Evolutionary conservation across 345 rosid species (phyloP).

Genomic region (Populus nigra): DNA sequence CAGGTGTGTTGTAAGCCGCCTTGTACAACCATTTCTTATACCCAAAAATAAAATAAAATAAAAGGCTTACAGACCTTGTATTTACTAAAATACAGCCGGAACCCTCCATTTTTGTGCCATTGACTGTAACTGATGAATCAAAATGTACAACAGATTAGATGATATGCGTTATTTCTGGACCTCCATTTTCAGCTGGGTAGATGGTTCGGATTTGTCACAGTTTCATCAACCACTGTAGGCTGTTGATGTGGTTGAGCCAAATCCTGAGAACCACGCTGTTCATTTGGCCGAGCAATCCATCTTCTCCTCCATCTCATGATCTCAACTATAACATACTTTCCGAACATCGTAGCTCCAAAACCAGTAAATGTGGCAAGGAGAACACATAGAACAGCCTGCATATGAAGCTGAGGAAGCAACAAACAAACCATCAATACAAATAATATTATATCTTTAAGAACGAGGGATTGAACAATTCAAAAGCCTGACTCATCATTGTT

Average conservation of each 20-base stretch:
- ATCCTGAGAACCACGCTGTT: conserved; percentile 24
- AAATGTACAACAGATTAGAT: background rate
- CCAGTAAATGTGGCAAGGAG: conserved; percentile 74
- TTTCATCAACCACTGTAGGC: conserved; percentile 7
- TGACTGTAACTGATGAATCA: background rate
- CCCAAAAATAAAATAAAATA: background rate
- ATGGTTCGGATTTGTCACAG: conserved; percentile 2
- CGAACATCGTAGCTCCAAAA: conserved; percentile 70
- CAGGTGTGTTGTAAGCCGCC: too few species aligned
- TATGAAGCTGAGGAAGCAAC: conserved; percentile 50
- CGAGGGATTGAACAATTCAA: background rate
- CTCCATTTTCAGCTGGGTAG: conserved; percentile 22
- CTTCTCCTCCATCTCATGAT: conserved; percentile 40
- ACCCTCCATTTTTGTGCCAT: background rate
- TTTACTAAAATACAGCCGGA: conserved; percentile 1
- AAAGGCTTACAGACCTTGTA: background rate
- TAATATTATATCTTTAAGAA: background rate
- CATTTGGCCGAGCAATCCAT: conserved; percentile 18
- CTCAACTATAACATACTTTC: conserved; percentile 47
- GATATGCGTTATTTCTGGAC: conserved; percentile 12
- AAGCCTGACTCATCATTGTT: background rate
- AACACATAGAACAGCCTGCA: conserved; percentile 64
- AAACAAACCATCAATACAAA: background rate
- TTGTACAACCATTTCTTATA: background rate
- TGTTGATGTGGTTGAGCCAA: conserved; percentile 24